These are phyloP conservation scores for Naganishia sp. DNA, from an alignment of 1,284 basidiomycete genomes.

Conservation along the genomic window DNA sequence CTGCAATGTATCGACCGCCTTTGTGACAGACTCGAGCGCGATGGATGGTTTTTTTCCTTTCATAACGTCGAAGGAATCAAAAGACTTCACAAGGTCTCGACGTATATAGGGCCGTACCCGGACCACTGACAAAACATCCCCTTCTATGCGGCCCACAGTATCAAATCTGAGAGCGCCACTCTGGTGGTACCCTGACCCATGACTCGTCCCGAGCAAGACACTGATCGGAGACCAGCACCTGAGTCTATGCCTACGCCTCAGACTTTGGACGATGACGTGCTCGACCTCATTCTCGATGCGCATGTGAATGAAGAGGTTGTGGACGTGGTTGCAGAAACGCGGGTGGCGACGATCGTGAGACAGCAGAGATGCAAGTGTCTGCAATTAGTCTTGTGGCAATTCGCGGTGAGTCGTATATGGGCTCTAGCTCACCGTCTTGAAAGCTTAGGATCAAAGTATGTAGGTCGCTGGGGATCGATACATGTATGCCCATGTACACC, in stretches of 20 bases:
- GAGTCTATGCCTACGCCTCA: background rate
- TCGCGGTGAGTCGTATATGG: slow-evolving; percentile 1
- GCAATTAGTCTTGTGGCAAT: slow-evolving; percentile 2
- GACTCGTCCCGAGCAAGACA: slow-evolving; percentile 1
- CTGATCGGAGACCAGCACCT: background rate
- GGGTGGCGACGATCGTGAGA: slow-evolving; percentile 1
- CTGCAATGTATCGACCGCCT: no score
- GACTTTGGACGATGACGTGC: slow-evolving; percentile 6
- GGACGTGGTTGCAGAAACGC: background rate
- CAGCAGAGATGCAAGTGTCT: background rate
- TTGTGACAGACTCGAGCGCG: no score
- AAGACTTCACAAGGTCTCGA: no score
- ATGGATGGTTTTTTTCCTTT: no score
- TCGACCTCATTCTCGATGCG: slow-evolving; percentile 2
- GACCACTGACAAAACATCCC: no score
- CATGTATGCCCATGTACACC: slow-evolving; percentile 7
- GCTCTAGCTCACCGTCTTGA: background rate
- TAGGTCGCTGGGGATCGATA: slow-evolving; percentile 4
- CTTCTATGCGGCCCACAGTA: no score
- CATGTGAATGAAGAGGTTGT: background rate
- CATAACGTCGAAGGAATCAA: no score
- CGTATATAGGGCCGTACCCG: no score
- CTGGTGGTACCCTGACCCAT: background rate
- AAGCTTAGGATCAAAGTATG: no score
- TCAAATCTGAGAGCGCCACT: background rate